Evolutionary conservation across 345 rosid genomes (phyloP), one percentile per base, ranked within the genome.

Genomic region (Jatropha curcas): DNA sequence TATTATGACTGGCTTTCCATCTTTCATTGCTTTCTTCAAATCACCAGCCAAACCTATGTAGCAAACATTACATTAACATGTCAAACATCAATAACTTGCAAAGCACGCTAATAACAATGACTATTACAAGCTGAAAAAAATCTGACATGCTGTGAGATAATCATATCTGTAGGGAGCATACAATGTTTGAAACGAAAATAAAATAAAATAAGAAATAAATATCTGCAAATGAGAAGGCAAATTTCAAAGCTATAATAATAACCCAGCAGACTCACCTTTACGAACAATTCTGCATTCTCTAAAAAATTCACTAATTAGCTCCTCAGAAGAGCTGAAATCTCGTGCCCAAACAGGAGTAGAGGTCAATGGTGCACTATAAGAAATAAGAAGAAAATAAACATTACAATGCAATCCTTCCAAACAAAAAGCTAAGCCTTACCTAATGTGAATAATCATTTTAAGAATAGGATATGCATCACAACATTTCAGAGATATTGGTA

Each of bases 11-110:
- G 99, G 97, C 79, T 96, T 96, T 76, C 99, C 99, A 85, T 96
- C 99, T 90, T 96, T 96, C 96, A 93, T 88, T 80, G 99, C 99
- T 82, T 96, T 96, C 89, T 91, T 96, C 82, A 96, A 74, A 83
- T 96, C 99, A 62, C 98, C 99, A 77, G 92, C 97, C 87, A 96
- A 87, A 71, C 99, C 99, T 96, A 77, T 19, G 64, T 74, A 78
- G 69, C 63, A 73, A 78, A 74, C 45, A 65, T 63, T 48, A 70
- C 62, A 73, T 72, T 33, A 53, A 69, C 37, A 43, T 33, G 51
- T 35, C 65, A 80, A 22, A 27, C 55, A 59, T 24, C 56, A 66
- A 28, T 3, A 37, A 2, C 33, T 71, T 72, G 60, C 60, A 61
- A n/a, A 65, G n/a, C 22, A 60, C 27, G 28, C 30, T 27, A 35